Conservation (phyloP, 495 filamentous ascomycete species). For the Chaetomium fimeti region DNA sequence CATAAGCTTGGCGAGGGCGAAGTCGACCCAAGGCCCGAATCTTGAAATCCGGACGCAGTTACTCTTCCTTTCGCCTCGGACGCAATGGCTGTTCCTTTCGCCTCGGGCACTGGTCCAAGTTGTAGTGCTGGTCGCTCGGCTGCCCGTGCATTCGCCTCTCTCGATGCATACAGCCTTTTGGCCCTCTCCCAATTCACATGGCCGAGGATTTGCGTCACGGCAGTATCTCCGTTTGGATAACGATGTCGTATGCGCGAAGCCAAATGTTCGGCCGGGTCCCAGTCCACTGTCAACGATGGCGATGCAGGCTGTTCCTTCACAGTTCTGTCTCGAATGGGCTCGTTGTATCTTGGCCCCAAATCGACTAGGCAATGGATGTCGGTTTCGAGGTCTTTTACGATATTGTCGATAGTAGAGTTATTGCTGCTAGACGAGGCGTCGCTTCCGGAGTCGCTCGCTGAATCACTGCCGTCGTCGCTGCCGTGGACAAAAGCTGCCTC, state of each 20-base stretch:
- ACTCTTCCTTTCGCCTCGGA: neutral
- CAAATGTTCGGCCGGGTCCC: neutral
- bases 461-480: neutral
- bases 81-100: neutral
- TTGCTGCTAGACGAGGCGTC: neutral
- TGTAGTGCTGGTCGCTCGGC: neutral
- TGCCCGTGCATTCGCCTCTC: neutral
- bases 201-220: neutral
- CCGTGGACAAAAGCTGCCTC: neutral
- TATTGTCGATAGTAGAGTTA: neutral
- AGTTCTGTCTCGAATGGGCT: conserved; percentile 5
- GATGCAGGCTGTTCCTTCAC: neutral
- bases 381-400: neutral
- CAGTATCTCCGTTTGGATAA: neutral
- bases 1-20: neutral
- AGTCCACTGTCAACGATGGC: neutral
- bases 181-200: neutral
- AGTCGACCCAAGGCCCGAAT: neutral
- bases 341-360: conserved; percentile 2
- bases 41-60: conserved; percentile 3
- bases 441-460: neutral
- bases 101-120: too few relatives aligned
- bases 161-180: neutral
- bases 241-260: conserved; percentile 1
- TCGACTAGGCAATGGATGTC: conserved; percentile 6